Evolutionary conservation across 169 alveolate species (phyloP), one percentile per base, ranked within the genome.

Genomic region (Plasmodium malariae): DNA sequence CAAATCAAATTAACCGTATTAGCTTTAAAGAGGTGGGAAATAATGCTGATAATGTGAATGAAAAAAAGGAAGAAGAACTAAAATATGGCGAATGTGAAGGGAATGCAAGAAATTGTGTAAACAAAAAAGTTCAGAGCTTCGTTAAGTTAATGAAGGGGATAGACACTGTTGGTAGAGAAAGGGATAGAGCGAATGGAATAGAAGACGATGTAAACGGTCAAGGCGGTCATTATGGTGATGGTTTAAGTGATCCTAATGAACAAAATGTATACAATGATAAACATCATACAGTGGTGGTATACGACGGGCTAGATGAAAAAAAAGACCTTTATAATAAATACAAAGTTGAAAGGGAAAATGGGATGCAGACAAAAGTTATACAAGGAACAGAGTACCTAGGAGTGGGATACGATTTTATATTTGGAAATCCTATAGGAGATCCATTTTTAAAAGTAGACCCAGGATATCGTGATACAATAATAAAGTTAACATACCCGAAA

Each of bases 391-490:
- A 94, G 57, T 95, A 93, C 65, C 74, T 95, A 24, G 97, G 97
- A n/a, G 93, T 91, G 5, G 97, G 97, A 7, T 95, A 95, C 59
- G 97, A 95, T 63, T 68, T 88, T 68, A 83, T 95, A 9, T 92
- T 87, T 67, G 97, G 97, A 7, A 95, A 95, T 60, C 97, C 97
- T 1, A 78, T 95, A 24, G 97, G 97, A 11, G 97, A 95, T 67
- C 97, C 97, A 21, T 73, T 71, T 26, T 76, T 94, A 28, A 95
- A 94, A 95, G 96, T 94, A 26, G 97, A 95, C 88, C 97, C 96
- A 9, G 97, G 97, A 14, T 92, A 94, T 70, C 73, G 97, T 28
- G 83, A 92, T 68, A 95, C 97, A 6, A 92, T 94, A 36, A 89
- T 95, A 32, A 88, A 89, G 32, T 83, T 95, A 59, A 83, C 91